Percentiles rank a stretch among this genome's conserved stretches.
Conservation (phyloP, 768 basidiomycete species). For the Amanita exitialis region DNA sequence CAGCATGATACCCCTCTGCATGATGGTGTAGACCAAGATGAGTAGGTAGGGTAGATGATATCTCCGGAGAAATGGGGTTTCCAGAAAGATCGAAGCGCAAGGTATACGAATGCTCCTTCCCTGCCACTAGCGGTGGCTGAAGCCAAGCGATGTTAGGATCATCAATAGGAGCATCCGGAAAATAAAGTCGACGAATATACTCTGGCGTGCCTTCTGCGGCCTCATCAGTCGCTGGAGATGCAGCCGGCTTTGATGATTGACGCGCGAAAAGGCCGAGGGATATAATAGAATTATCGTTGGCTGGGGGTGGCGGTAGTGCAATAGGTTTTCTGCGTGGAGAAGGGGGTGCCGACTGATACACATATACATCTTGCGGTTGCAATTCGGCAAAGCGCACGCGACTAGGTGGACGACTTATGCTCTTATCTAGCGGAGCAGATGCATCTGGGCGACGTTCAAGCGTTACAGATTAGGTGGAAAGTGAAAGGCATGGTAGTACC, state of each 20-base stretch:
- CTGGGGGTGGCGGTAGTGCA: conserved; percentile 45
- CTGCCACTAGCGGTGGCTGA: conserved; percentile 19
- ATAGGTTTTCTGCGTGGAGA: conserved; percentile 57
- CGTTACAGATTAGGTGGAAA: not conserved
- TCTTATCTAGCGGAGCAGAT: conserved; percentile 33
- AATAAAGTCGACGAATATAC: conserved; percentile 75
- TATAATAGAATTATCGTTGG: conserved; percentile 24
- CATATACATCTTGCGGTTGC: conserved; percentile 63
- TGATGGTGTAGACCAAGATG: conserved; percentile 90
- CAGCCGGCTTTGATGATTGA: not conserved
- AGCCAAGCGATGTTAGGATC: conserved; percentile 84
- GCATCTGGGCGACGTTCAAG: conserved; percentile 15
- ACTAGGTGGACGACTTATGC: conserved; percentile 51
- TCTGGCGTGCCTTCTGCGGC: conserved; percentile 62
- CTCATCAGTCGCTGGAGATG: not conserved
- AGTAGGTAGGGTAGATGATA: conserved; percentile 57
- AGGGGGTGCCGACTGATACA: conserved; percentile 74
- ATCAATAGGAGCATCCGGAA: conserved; percentile 57
- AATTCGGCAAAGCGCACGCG: conserved; percentile 72
- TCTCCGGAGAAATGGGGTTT: conserved; percentile 43
- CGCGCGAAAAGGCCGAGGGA: conserved; percentile 31
- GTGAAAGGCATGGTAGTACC: not conserved
- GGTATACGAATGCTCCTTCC: conserved; percentile 23
- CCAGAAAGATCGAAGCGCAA: conserved; percentile 77
- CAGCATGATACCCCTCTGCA: conserved; percentile 67